Evolutionary conservation across 2,329 filamentous ascomycete species (phyloP).

Genomic region (Niveomyces coronatus): DNA sequence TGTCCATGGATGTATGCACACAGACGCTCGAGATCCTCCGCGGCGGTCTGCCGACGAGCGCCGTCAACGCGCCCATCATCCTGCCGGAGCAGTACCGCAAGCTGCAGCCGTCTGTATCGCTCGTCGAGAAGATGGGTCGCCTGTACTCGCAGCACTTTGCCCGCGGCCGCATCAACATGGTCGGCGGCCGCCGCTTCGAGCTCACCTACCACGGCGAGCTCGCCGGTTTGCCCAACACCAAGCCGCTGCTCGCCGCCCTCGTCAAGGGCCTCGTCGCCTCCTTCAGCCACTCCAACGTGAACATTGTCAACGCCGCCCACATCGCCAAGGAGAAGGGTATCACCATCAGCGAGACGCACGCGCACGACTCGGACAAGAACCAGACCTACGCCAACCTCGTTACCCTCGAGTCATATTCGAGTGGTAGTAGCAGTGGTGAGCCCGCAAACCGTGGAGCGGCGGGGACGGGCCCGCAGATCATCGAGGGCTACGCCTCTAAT

Average conservation of each 20-base stretch:
- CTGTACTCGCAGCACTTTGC: constrained; percentile 70
- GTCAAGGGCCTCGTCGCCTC: constrained; percentile 65
- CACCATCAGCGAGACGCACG: constrained; percentile 63
- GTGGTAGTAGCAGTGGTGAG: constrained; percentile 15
- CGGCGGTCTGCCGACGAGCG: constrained; percentile 62
- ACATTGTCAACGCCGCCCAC: constrained; percentile 72
- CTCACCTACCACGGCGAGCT: constrained; percentile 69
- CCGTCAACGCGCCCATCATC: constrained; percentile 75
- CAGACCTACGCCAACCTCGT: constrained; percentile 60
- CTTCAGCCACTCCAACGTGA: constrained; percentile 61
- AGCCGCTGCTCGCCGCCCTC: constrained; percentile 67
- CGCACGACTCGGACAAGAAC: constrained; percentile 45
- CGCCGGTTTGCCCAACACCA: constrained; percentile 60
- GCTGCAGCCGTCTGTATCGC: constrained; percentile 63
- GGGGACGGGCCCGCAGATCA: constrained; percentile 32
- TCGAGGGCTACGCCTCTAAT: constrained; percentile 57
- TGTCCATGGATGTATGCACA: constrained; percentile 71
- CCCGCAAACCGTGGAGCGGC: no score
- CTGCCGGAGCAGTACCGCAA: constrained; percentile 71
- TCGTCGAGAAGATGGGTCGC: constrained; percentile 70
- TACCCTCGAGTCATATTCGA: constrained; percentile 48
- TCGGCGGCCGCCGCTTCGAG: constrained; percentile 60
- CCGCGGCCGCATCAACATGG: constrained; percentile 29
- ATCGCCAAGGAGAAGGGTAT: constrained; percentile 71
- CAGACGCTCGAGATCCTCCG: constrained; percentile 65